phyloP scores from a whole-genome alignment of 1,139 yeast species.

The Blastobotrys capitulatus region DNA sequence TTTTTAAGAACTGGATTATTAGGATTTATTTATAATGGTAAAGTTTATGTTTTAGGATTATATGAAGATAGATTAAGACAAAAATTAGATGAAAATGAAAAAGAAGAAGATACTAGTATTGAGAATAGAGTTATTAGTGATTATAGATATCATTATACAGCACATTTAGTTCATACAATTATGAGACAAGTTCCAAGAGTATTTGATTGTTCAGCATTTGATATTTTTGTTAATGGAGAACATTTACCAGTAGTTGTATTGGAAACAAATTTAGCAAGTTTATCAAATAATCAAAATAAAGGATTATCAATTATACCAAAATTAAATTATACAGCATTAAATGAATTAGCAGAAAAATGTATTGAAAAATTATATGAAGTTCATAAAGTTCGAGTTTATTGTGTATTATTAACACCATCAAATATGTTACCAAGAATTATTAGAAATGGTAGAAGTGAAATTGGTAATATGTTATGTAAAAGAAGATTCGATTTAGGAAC shows the following conservation, averaged over 20 bases:
- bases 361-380: conserved; percentile 62
- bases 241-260: conserved; percentile 81
- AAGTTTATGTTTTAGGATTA: conserved; percentile 79
- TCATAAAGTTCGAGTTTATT: conserved; percentile 74
- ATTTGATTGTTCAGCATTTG: conserved; percentile 89
- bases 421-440: conserved; percentile 79
- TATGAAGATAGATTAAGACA: conserved; percentile 91
- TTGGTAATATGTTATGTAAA: conserved; percentile 90
- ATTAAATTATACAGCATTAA: conserved; percentile 42
- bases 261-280: conserved; percentile 67
- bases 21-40: conserved; percentile 84
- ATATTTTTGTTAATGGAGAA: conserved; percentile 76
- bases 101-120: conserved; percentile 19
- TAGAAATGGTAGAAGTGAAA: conserved; percentile 81
- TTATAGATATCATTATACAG: conserved; percentile 71
- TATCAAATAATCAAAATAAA: background rate
- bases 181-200: conserved; percentile 79
- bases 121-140: conserved; percentile 2
- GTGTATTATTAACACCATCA: conserved; percentile 75
- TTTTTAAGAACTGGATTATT: conserved; percentile 85
- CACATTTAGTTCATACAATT: conserved; percentile 73
- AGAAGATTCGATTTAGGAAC: conserved; percentile 73
- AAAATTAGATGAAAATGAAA: conserved; percentile 41
- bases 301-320: background rate
- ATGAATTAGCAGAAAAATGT: conserved; percentile 69